A percentile compares a stretch with the other conserved stretches of the same genome.
These are phyloP conservation scores for Trichophyton simii DNA, from an alignment of 2,329 filamentous ascomycete species.

Conservation along the genomic window DNA sequence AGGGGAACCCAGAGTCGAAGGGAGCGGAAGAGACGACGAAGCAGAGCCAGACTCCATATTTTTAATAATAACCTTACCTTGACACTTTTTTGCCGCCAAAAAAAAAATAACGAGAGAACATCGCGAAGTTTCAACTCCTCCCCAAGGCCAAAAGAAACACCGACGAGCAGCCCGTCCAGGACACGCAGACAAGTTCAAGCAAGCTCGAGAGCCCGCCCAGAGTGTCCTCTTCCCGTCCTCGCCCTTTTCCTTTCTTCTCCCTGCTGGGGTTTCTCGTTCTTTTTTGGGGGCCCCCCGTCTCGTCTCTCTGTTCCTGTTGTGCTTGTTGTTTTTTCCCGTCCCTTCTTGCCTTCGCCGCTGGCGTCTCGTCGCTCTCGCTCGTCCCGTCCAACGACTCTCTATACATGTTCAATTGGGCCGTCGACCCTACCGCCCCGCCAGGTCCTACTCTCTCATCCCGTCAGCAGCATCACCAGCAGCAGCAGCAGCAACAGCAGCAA, in stretches of 20 bases:
- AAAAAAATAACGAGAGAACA: background rate
- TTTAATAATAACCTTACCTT: background rate
- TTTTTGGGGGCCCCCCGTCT: background rate
- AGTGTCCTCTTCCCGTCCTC: background rate
- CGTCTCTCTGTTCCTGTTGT: background rate
- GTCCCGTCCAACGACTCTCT: background rate
- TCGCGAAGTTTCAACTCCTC: background rate
- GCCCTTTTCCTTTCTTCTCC: background rate
- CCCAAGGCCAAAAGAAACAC: background rate
- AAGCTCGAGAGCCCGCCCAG: background rate
- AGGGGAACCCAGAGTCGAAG: too few species aligned
- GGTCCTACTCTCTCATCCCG: constrained; percentile 14
- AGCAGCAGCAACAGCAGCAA: background rate
- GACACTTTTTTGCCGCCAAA: background rate
- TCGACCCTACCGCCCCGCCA: constrained; percentile 11
- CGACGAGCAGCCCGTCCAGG: background rate
- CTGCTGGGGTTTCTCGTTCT: background rate
- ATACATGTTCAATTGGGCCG: constrained; percentile 11
- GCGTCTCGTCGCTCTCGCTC: constrained; percentile 1
- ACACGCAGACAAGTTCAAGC: background rate
- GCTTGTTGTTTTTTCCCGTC: background rate
- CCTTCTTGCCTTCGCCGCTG: background rate
- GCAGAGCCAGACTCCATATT: background rate
- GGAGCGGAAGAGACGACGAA: background rate
- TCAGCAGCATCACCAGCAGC: constrained; percentile 11